A percentile compares a stretch with the other conserved stretches of the same genome.
Conservation (phyloP, 768 basidiomycete species). For the Mycena rosella region DNA sequence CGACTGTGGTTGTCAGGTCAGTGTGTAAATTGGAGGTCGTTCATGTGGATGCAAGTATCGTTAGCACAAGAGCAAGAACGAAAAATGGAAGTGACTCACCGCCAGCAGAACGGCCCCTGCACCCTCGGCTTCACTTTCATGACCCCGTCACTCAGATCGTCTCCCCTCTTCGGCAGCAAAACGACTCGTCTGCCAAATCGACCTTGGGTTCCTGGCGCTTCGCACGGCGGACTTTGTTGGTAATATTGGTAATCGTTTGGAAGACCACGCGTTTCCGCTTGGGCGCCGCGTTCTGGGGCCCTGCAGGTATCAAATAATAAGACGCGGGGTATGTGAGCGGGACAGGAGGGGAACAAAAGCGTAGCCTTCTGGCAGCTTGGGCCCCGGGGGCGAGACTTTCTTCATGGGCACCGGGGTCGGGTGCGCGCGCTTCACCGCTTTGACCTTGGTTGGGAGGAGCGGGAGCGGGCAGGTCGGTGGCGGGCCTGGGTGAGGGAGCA, state of each 20-base stretch:
- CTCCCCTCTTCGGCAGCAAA: not conserved
- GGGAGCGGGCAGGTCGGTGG: slow-evolving; percentile 8
- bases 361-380: slow-evolving; percentile 11
- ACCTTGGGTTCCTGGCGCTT: slow-evolving; percentile 6
- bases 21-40: not conserved
- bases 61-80: no score
- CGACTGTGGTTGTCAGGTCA: slow-evolving; percentile 10
- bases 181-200: slow-evolving; percentile 3
- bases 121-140: not conserved
- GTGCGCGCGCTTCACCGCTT: not conserved
- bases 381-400: not conserved
- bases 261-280: slow-evolving; percentile 10
- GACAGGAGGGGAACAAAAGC: slow-evolving; percentile 1
- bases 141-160: not conserved
- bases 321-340: slow-evolving; percentile 11
- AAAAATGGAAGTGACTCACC: not conserved
- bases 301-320: slow-evolving; percentile 17
- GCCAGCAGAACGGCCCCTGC: not conserved
- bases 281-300: slow-evolving; percentile 12
- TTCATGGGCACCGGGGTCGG: not conserved
- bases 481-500: slow-evolving; percentile 10
- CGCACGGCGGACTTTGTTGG: not conserved
- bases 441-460: not conserved
- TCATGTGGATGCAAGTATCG: not conserved
- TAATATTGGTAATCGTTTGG: not conserved